These are phyloP conservation scores for Penicillium pulvis DNA, from an alignment of 495 filamentous ascomycete species.

Conservation along the genomic window DNA sequence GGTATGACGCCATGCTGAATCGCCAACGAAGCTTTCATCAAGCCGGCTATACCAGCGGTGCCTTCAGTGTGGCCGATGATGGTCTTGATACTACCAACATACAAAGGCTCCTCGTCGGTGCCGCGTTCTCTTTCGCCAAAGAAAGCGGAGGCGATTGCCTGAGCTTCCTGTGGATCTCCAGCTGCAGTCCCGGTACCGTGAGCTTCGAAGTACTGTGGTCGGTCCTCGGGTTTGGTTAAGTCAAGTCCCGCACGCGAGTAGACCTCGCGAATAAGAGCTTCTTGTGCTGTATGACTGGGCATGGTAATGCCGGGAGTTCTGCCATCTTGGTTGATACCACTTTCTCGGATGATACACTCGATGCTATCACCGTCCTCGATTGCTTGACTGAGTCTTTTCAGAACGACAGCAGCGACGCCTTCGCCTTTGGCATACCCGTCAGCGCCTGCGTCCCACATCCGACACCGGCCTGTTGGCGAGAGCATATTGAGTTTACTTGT, in stretches of 20 bases:
- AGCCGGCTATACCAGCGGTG: slow-evolving; percentile 56
- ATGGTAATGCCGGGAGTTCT: slow-evolving; percentile 37
- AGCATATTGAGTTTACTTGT: slow-evolving; percentile 36
- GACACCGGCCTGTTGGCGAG: slow-evolving; percentile 30
- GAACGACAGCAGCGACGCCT: slow-evolving; percentile 39
- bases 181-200: slow-evolving; percentile 36
- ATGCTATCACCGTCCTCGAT: slow-evolving; percentile 40
- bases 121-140: background rate
- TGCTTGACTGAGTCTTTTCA: slow-evolving; percentile 41
- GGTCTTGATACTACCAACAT: slow-evolving; percentile 52
- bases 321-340: slow-evolving; percentile 43
- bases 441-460: slow-evolving; percentile 46
- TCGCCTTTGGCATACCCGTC: slow-evolving; percentile 53
- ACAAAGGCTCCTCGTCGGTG: slow-evolving; percentile 21
- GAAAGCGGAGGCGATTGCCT: background rate
- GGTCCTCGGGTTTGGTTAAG: slow-evolving; percentile 17
- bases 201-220: slow-evolving; percentile 40
- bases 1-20: slow-evolving; percentile 50
- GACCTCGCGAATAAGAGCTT: slow-evolving; percentile 31
- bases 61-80: slow-evolving; percentile 55
- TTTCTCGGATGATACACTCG: slow-evolving; percentile 39
- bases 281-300: slow-evolving; percentile 37
- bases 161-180: slow-evolving; percentile 63
- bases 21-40: slow-evolving; percentile 55
- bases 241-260: slow-evolving; percentile 41